These are phyloP conservation scores for Xylariaceae sp. DNA, from an alignment of 2,329 filamentous ascomycete species.

Conservation along the genomic window DNA sequence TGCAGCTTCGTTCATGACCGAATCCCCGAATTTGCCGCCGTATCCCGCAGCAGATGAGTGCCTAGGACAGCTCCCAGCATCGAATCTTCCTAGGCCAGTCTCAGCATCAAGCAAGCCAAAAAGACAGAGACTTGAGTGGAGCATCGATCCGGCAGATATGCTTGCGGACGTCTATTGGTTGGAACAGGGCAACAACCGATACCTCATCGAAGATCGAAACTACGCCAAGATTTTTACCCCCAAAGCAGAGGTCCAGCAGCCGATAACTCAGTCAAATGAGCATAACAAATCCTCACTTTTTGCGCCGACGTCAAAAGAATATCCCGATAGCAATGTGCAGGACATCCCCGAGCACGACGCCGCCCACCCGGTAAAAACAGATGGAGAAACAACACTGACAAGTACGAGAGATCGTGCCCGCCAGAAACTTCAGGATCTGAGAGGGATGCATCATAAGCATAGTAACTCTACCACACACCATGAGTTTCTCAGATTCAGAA, in stretches of 20 bases:
- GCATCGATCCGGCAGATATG: slow-evolving; percentile 81
- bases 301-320: slow-evolving; percentile 23
- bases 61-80: slow-evolving; percentile 44
- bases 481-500: slow-evolving; percentile 59
- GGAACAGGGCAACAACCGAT: slow-evolving; percentile 81
- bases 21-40: slow-evolving; percentile 50
- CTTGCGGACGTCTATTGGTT: slow-evolving; percentile 92
- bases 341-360: slow-evolving; percentile 20
- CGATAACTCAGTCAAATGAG: slow-evolving; percentile 30
- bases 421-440: slow-evolving; percentile 65
- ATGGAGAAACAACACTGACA: slow-evolving; percentile 55
- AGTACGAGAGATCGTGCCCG: slow-evolving; percentile 65
- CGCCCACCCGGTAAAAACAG: slow-evolving; percentile 33
- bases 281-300: slow-evolving; percentile 16
- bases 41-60: slow-evolving; percentile 56
- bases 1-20: slow-evolving; percentile 43
- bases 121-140: slow-evolving; percentile 84
- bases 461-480: slow-evolving; percentile 57
- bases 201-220: slow-evolving; percentile 78
- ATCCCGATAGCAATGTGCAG: slow-evolving; percentile 14
- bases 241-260: slow-evolving; percentile 25
- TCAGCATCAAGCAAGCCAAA: slow-evolving; percentile 64
- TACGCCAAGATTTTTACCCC: slow-evolving; percentile 74
- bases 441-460: slow-evolving; percentile 62
- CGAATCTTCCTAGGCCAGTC: slow-evolving; percentile 51